Evolutionary conservation across 83 land plant genomes (phyloP), one percentile per base, ranked within the genome.

Genomic region (Thuja plicata): DNA sequence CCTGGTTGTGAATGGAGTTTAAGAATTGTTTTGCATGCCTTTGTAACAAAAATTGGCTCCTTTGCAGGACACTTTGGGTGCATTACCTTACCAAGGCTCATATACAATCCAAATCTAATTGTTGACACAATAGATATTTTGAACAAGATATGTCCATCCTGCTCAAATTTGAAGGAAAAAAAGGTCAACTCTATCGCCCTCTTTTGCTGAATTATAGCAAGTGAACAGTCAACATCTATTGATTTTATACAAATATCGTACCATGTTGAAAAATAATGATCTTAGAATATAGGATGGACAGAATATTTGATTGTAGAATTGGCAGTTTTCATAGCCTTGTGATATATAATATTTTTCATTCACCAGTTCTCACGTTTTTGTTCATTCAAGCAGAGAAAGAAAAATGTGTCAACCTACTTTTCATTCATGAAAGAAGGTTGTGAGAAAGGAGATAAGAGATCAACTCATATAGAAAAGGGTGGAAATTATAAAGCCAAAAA

Each of bases 1-100:
- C 8, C n/a, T 45, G 32, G 54, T 43, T 82, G 41, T 46, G 40
- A 43, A 74, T 82, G 54, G 43, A 82, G 48, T 82, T 82, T 6
- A 38, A 82, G 32, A 46, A 10, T 17, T 38, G 32, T 45, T 45
- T 5, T 45, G 34, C 52, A 82, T 24, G 45, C 3, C 17, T 43
- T 45, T 10, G 32, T 82, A n/a, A 82, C 46, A 52, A 82, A 50
- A 41, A 43, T 24, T 43, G 52, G n/a, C 46, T 82, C 30, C 48
- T 82, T 82, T 82, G 52, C 85, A 82, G 85, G 85, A 82, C 85
- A 82, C 85, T 82, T 82, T 82, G 85, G 85, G 34, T 82, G 85
- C n/a, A 82, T 82, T 6, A n/a, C 50, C 13, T 82, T 82, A 45
- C 85, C 85, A 82, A 43, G 85, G 46, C 27, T 82, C 30, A 45